These are phyloP conservation scores for Komagataella kurtzmanii DNA, from an alignment of 805 yeast species.

Conservation along the genomic window DNA sequence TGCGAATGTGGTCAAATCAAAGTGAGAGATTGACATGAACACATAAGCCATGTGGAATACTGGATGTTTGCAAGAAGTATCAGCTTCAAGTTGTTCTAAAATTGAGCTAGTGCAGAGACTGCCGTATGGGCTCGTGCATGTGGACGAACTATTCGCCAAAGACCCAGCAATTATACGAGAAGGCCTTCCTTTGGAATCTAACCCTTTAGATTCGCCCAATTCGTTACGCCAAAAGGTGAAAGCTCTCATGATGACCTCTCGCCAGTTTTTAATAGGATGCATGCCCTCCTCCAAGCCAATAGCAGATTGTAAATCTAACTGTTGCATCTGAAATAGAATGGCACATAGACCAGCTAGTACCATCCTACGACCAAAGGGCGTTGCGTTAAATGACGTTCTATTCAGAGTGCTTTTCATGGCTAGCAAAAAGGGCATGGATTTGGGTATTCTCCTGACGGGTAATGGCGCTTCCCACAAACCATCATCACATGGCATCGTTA, in stretches of 20 bases:
- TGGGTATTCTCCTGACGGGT: not conserved
- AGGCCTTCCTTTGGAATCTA: conserved; percentile 11
- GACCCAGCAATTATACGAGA: conserved; percentile 19
- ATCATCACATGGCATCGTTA: conserved; percentile 53
- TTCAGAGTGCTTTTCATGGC: conserved; percentile 46
- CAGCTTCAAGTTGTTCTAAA: conserved; percentile 13
- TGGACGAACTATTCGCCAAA: conserved; percentile 4
- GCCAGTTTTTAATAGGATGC: conserved; percentile 40
- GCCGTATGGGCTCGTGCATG: not conserved
- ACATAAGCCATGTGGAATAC: conserved; percentile 66
- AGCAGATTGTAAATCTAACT: conserved; percentile 49
- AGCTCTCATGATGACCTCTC: conserved; percentile 55
- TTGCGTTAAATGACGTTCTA: conserved; percentile 30
- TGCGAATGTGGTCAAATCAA: conserved; percentile 65
- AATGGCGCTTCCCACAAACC: conserved; percentile 31
- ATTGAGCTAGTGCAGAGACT: not conserved
- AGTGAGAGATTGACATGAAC: conserved; percentile 56
- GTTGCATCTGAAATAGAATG: conserved; percentile 60
- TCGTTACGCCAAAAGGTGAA: conserved; percentile 57
- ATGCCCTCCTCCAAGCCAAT: conserved; percentile 25
- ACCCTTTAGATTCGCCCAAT: conserved; percentile 6
- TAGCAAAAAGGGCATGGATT: conserved; percentile 33
- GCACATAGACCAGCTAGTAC: conserved; percentile 55
- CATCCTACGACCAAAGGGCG: conserved; percentile 53
- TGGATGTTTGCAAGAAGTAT: conserved; percentile 46